These are phyloP conservation scores for Pythium phragmiticola DNA, from an alignment of 352 stramenopile genomes.

Conservation along the genomic window DNA sequence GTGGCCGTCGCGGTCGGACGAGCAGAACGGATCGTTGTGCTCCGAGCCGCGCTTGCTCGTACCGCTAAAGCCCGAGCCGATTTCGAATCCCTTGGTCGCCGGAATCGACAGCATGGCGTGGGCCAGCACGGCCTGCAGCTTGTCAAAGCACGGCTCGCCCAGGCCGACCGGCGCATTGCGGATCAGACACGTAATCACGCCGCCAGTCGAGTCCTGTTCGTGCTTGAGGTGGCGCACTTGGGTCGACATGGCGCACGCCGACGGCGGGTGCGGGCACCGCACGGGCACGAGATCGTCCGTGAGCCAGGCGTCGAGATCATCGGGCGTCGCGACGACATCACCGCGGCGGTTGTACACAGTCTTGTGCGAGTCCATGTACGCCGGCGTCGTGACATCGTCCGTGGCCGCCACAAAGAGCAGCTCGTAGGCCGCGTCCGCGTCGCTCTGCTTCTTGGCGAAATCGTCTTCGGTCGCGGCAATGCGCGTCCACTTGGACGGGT, in stretches of 20 bases:
- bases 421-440: slow-evolving; percentile 72
- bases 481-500: slow-evolving; percentile 64
- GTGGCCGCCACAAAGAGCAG: slow-evolving; percentile 57
- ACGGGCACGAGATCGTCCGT: slow-evolving; percentile 89
- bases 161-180: slow-evolving; percentile 96
- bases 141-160: slow-evolving; percentile 99
- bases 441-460: slow-evolving; percentile 43
- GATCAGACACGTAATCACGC: slow-evolving; percentile 96
- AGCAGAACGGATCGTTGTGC: slow-evolving; percentile 98
- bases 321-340: slow-evolving; percentile 48
- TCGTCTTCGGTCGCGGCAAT: slow-evolving; percentile 35
- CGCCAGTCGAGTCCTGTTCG: slow-evolving; percentile 90
- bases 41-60: slow-evolving; percentile 95
- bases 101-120: slow-evolving; percentile 99
- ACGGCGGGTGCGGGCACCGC: slow-evolving; percentile 92
- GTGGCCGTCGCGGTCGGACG: slow-evolving; percentile 45
- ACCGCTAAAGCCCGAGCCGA: slow-evolving; percentile 93
- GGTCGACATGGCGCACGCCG: slow-evolving; percentile 94
- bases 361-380: slow-evolving; percentile 94
- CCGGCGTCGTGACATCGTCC: slow-evolving; percentile 60
- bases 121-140: slow-evolving; percentile 97
- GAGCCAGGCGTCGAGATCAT: slow-evolving; percentile 61
- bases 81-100: slow-evolving; percentile 99
- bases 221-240: slow-evolving; percentile 93
- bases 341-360: slow-evolving; percentile 86